Base-by-base conservation (phyloP, 768 basidiomycete genomes). In the Trichaptum fuscoviolaceum region DNA sequence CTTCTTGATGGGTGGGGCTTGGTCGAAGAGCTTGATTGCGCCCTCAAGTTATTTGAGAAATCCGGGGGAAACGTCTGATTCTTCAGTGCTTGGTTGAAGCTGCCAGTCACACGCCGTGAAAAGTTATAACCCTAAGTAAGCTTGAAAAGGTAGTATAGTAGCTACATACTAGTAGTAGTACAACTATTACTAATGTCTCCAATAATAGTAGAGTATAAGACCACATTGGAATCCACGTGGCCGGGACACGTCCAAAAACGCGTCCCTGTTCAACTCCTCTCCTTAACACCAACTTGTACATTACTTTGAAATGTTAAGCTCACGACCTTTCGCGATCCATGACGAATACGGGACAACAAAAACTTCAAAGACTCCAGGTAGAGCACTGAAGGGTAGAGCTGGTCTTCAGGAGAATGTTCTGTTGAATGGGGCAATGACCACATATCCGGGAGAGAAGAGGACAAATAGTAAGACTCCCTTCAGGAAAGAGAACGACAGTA, bases 321-420 rank as follows among this genome's bases (percentile, higher is more conserved):
- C 68, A 30, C 71, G 71, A 60, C 67, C 70, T 25, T 66, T 62
- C 18, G 70, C 75, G 42, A 66, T 80, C 62, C 73, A 77, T 35
- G 63, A 62, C 7, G 77, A 73, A 58, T 71, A 71, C 66, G 69
- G 42, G 42, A 20, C 12, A 52, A 20, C 66, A 68, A 26, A 57
- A 2, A 18, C 67, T 18, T 70, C 80, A 0, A 88, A 84, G 74
- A 90, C 88, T 0, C 89, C 88, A 1, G 86, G 83, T n/a, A 77
- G 82, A 35, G 78, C 71, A 12, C 74, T 79, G 35, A 78, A 80
- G 75, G 72, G 77, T 70, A 69, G 77, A 63, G 67, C 71, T 59
- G 75, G 74, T 27, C 73, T 82, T 34, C 81, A 81, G 68, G 86
- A 89, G 70, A 88, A 90, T 70, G 80, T 79, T 4, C 62, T 76